These are phyloP conservation scores for Achaetomiella virescens DNA, from an alignment of 495 filamentous ascomycete genomes.

Conservation along the genomic window DNA sequence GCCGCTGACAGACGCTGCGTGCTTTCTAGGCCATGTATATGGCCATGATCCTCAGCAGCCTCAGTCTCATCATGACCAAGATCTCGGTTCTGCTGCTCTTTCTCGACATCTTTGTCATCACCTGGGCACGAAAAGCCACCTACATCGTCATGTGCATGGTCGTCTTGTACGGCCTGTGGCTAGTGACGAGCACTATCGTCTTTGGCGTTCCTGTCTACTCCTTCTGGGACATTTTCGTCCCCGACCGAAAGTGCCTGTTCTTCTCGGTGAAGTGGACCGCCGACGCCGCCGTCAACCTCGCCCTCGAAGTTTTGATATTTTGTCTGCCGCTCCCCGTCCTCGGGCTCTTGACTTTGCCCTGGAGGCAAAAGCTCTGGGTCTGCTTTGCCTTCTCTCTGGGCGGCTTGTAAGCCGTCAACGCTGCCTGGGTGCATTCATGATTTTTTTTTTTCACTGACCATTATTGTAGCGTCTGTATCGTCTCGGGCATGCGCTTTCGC, in stretches of 20 bases:
- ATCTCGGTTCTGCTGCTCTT: constrained; percentile 25
- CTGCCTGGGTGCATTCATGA: neutral
- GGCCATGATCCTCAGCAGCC: constrained; percentile 4
- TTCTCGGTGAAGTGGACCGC: neutral
- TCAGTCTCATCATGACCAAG: constrained; percentile 23
- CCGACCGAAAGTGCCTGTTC: constrained; percentile 5
- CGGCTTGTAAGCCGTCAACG: constrained; percentile 21
- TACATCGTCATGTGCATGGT: constrained; percentile 13
- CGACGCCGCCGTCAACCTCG: constrained; percentile 17
- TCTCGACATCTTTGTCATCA: constrained; percentile 21
- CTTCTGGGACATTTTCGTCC: constrained; percentile 9
- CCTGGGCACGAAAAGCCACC: constrained; percentile 7
- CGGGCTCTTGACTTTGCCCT: constrained; percentile 14
- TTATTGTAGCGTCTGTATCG: constrained; percentile 22
- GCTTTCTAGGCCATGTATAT: neutral
- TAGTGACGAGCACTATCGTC: constrained; percentile 9
- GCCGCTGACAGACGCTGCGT: neutral
- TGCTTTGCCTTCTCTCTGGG: constrained; percentile 16
- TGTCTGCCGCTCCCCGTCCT: constrained; percentile 28
- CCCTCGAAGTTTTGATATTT: constrained; percentile 28
- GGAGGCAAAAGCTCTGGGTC: constrained; percentile 18
- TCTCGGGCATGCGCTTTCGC: constrained; percentile 27
- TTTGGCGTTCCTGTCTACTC: constrained; percentile 14
- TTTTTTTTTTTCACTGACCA: neutral
- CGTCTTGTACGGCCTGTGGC: constrained; percentile 8